Base-by-base conservation (phyloP, 495 filamentous ascomycete genomes). In the Tuber brumale region DNA sequence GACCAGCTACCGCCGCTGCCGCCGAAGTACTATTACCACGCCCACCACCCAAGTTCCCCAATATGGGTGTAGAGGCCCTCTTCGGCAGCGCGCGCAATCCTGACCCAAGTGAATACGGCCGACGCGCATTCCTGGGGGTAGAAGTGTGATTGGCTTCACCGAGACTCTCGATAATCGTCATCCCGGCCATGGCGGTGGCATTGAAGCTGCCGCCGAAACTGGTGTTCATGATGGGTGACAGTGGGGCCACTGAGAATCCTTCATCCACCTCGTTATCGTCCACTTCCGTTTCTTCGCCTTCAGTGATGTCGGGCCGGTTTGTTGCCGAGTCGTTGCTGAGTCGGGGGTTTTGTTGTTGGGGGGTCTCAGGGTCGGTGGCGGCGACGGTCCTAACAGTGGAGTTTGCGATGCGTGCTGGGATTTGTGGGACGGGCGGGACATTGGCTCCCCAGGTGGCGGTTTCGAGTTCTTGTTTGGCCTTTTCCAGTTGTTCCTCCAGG, bases 401-500 rank as follows among this genome's bases (percentile, higher is more conserved):
- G 23, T 35, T 70, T 39, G 61, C 70, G 69, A n/a, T 23, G 31
- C n/a, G 70, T 71, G 48, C 2, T 0, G 76, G 76, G 21, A 75
- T 72, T 66, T 39, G 41, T 27, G 73, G 77, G 19, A 76, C 46
- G 21, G 75, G 57, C 44, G 79, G 79, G 72, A 76, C 27, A 46
- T 66, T 79, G 16, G 72, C 51, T 7, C 27, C 48, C 69, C 74
- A 74, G 19, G 79, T 41, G 39, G 70, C 76, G 5, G 35, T 74
- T 57, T 75, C 81, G 23, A 82, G 76, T 72, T 82, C 81, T 14
- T 73, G 75, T 23, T 70, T 74, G 4, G 79, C 81, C 27, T 73
- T 80, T 23, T 80, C 75, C 16, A 82, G 75, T 41, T 82, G 75
- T 41, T 82, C 77, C 69, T 82, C 80, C 19, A 82, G 77, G 74